Evolutionary conservation across 1,139 yeast genomes (phyloP), one percentile per base, ranked within the genome.

Genomic region (Debaryomyces subglobosus): DNA sequence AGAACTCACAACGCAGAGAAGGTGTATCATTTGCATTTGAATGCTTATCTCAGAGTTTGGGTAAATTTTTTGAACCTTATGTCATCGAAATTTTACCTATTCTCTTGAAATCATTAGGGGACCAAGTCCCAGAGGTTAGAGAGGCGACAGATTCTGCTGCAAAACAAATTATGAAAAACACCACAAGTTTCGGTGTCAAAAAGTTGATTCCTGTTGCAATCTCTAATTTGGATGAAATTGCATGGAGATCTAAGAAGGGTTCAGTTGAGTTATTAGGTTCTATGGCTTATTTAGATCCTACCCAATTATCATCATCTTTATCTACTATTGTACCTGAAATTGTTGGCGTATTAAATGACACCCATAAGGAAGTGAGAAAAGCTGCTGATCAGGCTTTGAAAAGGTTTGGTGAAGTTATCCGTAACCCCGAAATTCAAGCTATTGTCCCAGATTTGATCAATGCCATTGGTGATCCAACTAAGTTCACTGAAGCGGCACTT

Each of bases 191-290:
- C 65, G 99, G 99, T 68, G 89, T 94, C 50, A 89, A 89, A 65
- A 86, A 87, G 59, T 78, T 94, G 64, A 91, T 94, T 65, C 99
- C 99, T 0, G 78, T 92, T 52, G 96, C 97, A 0, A 82, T 94
- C 50, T 82, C 85, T 33, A 90, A 89, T 57, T 77, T 94, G 59
- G 96, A 91, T 59, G 96, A 90, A 55, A 85, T 86, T 49, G 88
- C 96, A 0, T 94, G 99, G 99, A 82, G 99, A 72, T 85, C 96
- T 1, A 94, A 94, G 69, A 90, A 92, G 69, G 99, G 98, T 10
- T 90, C 98, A 5, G 99, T 94, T 27, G 99, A 95, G 63, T 73
- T 94, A 52, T 77, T 94, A 44, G 99, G 99, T 68, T 85, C 97
- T 24, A 95, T 94, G 99, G 99, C 99, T 0, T 94, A 92, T 64